Conservation (phyloP, 208 protist genomes). For the Endotrypanum monterogeii region DNA sequence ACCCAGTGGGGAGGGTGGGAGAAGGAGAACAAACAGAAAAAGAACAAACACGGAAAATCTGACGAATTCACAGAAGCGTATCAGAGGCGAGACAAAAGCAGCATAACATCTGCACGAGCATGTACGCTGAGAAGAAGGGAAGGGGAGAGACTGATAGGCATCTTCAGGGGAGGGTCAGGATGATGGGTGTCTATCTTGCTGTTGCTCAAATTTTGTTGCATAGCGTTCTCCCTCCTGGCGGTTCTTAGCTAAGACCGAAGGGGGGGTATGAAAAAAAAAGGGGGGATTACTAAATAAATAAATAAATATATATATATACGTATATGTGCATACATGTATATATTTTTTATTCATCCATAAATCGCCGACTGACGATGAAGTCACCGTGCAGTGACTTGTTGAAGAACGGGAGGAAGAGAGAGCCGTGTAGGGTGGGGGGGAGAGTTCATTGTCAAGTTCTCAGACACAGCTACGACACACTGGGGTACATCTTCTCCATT, state of each 20-base stretch:
- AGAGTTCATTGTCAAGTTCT: neutral
- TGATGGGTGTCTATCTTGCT: neutral
- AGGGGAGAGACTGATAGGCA: neutral
- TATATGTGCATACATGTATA: no score
- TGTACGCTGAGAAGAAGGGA: neutral
- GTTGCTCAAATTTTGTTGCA: neutral
- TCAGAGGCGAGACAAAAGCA: neutral
- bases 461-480: neutral
- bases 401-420: no score
- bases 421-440: neutral
- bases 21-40: neutral
- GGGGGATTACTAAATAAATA: no score
- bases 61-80: neutral
- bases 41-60: neutral
- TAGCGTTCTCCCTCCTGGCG: no score
- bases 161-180: neutral
- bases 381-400: no score
- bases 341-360: no score
- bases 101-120: neutral
- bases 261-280: no score
- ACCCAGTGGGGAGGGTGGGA: neutral
- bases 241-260: no score
- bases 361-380: no score
- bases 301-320: no score
- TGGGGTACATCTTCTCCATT: conserved; percentile 29